Evolutionary conservation across 2,329 filamentous ascomycete species (phyloP), one percentile per base, ranked within the genome.

Genomic region (Cercospora zeina): DNA sequence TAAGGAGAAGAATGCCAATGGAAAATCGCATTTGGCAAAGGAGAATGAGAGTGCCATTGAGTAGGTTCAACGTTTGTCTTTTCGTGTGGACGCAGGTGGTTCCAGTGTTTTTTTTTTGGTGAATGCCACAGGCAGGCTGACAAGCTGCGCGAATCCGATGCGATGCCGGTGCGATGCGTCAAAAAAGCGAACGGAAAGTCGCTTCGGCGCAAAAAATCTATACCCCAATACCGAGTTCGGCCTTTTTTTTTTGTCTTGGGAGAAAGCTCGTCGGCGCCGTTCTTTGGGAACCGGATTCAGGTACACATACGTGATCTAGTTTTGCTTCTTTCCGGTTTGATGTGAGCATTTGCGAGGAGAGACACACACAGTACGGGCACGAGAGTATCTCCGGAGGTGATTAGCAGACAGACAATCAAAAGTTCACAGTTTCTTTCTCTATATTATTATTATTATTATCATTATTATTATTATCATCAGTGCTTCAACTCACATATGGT

Each of bases 1-100:
- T 73, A 78, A 81, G 71, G 42, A 49, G 24, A 49, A 49, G 42
- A 49, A 45, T 45, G n/a, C 16, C 33, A 53, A 39, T 13, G 49
- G 27, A 13, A 54, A 34, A 31, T 24, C 37, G 51, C 10, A 30
- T 8, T 49, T 47, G 34, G 49, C 58, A 21, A 56, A 51, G 50
- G 62, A 54, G 54, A 56, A 62, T 45, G 67, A 65, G 60, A 62
- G 59, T 59, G 67, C 64, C 16, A 61, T 66, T 58, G 67, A 61
- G 63, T 62, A 59, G 49, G 11, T 8, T 8, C 7, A 13, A 31
- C 9, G 9, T 31, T 31, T 31, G 4, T 9, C 30, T 31, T 31
- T 31, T 4, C 30, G 30, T 4, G 30, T 9, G 30, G 34, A 36
- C 3, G 6, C n/a, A n/a, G n/a, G n/a, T n/a, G n/a, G n/a, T n/a